Evolutionary conservation across 140 eudicot species (phyloP).

Genomic region (Senecio squalidus): DNA sequence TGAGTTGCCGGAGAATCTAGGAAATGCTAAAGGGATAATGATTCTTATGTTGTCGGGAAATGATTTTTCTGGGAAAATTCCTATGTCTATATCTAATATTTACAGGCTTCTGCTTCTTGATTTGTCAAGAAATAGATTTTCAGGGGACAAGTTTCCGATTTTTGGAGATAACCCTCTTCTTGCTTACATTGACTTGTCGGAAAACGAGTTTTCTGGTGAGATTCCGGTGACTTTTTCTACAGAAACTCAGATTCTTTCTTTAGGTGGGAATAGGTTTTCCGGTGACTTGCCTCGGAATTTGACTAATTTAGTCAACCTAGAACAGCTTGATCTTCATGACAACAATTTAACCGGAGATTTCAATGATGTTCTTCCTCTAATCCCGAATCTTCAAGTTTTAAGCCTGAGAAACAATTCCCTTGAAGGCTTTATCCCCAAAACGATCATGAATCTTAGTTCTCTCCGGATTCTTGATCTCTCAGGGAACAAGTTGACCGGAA

Average conservation of each 20-base stretch:
- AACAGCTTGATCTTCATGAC: slow-evolving; percentile 60
- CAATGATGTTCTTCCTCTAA: slow-evolving; percentile 29
- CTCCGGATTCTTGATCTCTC: slow-evolving; percentile 60
- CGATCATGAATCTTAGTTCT: slow-evolving; percentile 29
- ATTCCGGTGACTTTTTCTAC: slow-evolving; percentile 35
- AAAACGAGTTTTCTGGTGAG: slow-evolving; percentile 42
- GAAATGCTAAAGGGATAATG: slow-evolving; percentile 39
- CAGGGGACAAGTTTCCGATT: slow-evolving; percentile 38
- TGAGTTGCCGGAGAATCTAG: slow-evolving; percentile 46
- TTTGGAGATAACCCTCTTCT: slow-evolving; percentile 40
- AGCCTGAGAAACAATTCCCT: slow-evolving; percentile 44
- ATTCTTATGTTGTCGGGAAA: slow-evolving; percentile 47
- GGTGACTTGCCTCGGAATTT: slow-evolving; percentile 43
- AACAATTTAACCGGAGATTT: slow-evolving; percentile 37
- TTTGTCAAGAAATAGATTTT: slow-evolving; percentile 48
- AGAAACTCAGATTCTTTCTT: slow-evolving; percentile 36
- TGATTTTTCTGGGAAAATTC: slow-evolving; percentile 48
- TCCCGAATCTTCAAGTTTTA: slow-evolving; percentile 37
- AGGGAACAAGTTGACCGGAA: slow-evolving; percentile 34
- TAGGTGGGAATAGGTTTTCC: slow-evolving; percentile 43
- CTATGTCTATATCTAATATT: slow-evolving; percentile 41
- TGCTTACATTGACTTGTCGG: slow-evolving; percentile 42
- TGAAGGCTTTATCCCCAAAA: slow-evolving; percentile 36
- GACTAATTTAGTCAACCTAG: slow-evolving; percentile 34
- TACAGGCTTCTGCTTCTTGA: slow-evolving; percentile 47